A percentile compares a stretch with the other conserved stretches of the same genome.
phyloP scores from a whole-genome alignment of 176 grass and related monocot species.

The Triticum turgidum region DNA sequence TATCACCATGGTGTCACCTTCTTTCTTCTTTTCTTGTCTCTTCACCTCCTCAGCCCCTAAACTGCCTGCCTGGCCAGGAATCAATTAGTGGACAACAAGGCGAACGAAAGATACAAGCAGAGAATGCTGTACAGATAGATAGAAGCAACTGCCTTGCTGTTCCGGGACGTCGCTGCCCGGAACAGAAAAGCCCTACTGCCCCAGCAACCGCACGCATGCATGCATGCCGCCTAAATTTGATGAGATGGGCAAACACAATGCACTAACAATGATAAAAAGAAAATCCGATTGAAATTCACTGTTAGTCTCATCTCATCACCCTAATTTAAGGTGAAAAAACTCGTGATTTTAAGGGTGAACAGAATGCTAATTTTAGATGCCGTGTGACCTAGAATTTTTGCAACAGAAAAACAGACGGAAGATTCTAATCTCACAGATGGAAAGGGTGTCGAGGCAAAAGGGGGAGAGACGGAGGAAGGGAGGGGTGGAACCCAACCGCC shows the following conservation, averaged over 20 bases:
- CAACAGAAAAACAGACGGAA: neutral
- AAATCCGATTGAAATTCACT: neutral
- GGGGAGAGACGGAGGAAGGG: neutral
- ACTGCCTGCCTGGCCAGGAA: slow-evolving; percentile 24
- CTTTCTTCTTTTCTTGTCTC: neutral
- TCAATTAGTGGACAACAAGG: neutral
- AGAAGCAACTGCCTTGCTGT: neutral
- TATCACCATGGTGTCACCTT: slow-evolving; percentile 41
- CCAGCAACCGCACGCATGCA: neutral
- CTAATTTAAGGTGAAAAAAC: neutral
- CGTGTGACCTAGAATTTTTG: neutral
- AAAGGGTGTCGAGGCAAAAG: neutral
- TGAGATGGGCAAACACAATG: neutral
- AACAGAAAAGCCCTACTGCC: neutral
- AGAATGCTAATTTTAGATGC: neutral
- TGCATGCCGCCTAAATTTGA: neutral
- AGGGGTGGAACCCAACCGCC: neutral
- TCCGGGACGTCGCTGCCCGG: neutral
- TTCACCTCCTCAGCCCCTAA: slow-evolving; percentile 21
- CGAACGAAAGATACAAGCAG: neutral
- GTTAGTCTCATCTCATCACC: neutral
- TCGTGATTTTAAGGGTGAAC: neutral
- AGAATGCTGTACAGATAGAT: neutral
- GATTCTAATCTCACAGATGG: neutral
- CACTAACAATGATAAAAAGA: neutral